These are phyloP conservation scores for Calendula officinalis DNA, from an alignment of 129 eudicot genomes.

Conservation along the genomic window DNA sequence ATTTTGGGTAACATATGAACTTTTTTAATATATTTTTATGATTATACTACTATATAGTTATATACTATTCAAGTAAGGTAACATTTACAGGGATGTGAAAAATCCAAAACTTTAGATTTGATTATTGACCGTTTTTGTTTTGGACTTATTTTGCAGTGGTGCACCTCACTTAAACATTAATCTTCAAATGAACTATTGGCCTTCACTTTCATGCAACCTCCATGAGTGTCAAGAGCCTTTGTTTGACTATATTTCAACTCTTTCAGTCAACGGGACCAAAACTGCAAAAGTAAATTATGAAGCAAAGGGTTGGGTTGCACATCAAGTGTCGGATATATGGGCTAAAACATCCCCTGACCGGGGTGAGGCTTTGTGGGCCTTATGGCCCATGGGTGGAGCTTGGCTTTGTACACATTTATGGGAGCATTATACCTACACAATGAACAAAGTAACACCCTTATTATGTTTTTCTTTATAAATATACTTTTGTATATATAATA, in stretches of 20 bases:
- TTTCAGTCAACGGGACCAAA: conserved; percentile 49
- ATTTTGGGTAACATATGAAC: too few relatives aligned
- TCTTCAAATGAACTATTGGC: conserved; percentile 44
- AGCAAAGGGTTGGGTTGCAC: conserved; percentile 64
- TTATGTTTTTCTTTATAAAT: neutral
- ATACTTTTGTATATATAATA: too few relatives aligned
- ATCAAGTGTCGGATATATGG: conserved; percentile 68
- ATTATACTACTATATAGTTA: too few relatives aligned
- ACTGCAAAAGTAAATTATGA: conserved; percentile 61
- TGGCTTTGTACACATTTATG: conserved; percentile 74
- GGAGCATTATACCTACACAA: conserved; percentile 58
- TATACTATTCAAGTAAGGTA: too few relatives aligned
- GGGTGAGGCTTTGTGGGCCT: conserved; percentile 58
- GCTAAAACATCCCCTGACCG: conserved; percentile 63
- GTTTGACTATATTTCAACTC: conserved; percentile 41
- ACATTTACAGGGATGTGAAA: too few relatives aligned
- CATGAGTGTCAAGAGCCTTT: conserved; percentile 68
- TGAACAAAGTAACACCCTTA: conserved; percentile 41
- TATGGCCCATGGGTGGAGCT: conserved; percentile 80
- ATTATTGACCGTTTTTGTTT: neutral
- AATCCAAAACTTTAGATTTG: too few relatives aligned
- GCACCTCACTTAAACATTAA: conserved; percentile 73
- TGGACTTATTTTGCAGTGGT: conserved; percentile 33
- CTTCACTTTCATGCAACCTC: conserved; percentile 48
- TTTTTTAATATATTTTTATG: too few relatives aligned